phyloP scores from a whole-genome alignment of 1,284 basidiomycete species.

The Austroboletus niveus region DNA sequence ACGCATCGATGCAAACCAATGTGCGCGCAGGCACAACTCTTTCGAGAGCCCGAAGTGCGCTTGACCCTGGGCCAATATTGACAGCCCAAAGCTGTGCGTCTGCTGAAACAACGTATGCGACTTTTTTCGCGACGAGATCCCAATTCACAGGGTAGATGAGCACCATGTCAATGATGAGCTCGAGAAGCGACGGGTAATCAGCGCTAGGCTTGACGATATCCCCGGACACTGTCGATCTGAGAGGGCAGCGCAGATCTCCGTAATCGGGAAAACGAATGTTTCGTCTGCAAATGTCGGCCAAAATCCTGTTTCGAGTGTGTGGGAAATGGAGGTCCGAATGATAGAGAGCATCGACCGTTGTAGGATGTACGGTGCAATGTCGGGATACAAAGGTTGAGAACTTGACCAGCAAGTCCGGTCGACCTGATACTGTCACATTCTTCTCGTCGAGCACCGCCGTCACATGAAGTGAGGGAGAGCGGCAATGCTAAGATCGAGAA shows the following conservation, averaged over 20 bases:
- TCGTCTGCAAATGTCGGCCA: slow-evolving; percentile 43
- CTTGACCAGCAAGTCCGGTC: slow-evolving; percentile 44
- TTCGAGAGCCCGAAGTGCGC: slow-evolving; percentile 42
- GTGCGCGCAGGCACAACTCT: slow-evolving; percentile 30
- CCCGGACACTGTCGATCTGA: slow-evolving; percentile 52
- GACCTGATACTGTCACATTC: slow-evolving; percentile 58
- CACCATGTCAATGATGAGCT: slow-evolving; percentile 56
- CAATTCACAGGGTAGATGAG: slow-evolving; percentile 56
- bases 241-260: slow-evolving; percentile 41
- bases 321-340: slow-evolving; percentile 43
- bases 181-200: slow-evolving; percentile 38
- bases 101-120: slow-evolving; percentile 28
- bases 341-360: slow-evolving; percentile 51
- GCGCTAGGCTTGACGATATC: slow-evolving; percentile 30
- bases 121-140: slow-evolving; percentile 40
- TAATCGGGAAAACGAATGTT: slow-evolving; percentile 51
- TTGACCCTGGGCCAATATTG: slow-evolving; percentile 56
- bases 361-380: slow-evolving; percentile 38
- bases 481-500: slow-evolving; percentile 14
- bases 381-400: slow-evolving; percentile 41
- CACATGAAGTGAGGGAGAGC: slow-evolving; percentile 39
- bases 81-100: slow-evolving; percentile 37
- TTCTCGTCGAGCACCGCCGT: slow-evolving; percentile 49
- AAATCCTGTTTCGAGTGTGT: slow-evolving; percentile 38
- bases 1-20: slow-evolving; percentile 32